A percentile compares a stretch with the other conserved stretches of the same genome.
Evolutionary conservation across 805 yeast species (phyloP).

Genomic region (Cephaloascus fragrans): DNA sequence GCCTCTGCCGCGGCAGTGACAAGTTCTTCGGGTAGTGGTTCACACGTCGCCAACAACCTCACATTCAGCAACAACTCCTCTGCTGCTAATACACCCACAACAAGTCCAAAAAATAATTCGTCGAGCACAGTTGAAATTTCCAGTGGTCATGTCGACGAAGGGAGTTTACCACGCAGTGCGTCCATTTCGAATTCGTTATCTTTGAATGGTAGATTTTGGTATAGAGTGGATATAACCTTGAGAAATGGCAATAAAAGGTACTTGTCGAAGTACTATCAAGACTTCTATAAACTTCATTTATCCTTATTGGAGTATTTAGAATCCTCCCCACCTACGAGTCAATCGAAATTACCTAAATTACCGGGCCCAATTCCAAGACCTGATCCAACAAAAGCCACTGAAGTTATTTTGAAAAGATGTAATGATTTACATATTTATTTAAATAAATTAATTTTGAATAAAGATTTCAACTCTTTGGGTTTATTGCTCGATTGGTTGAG

Average conservation of each 20-base stretch:
- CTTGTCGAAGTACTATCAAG: slow-evolving; percentile 40
- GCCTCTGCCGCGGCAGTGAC: too few species aligned
- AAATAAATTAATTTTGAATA: slow-evolving; percentile 17
- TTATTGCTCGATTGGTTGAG: slow-evolving; percentile 17
- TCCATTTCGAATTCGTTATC: slow-evolving; percentile 28
- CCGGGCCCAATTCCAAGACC: slow-evolving; percentile 40
- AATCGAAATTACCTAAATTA: slow-evolving; percentile 22
- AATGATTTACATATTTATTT: slow-evolving; percentile 30
- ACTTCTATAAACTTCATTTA: slow-evolving; percentile 36
- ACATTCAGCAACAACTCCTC: too few species aligned
- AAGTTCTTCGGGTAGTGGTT: slow-evolving; percentile 14
- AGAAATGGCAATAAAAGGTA: slow-evolving; percentile 24
- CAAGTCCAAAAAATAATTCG: background rate
- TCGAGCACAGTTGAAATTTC: too few species aligned
- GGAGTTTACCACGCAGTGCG: slow-evolving; percentile 21
- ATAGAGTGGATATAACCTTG: slow-evolving; percentile 31
- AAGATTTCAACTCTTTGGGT: slow-evolving; percentile 15
- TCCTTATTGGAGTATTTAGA: slow-evolving; percentile 14
- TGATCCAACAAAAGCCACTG: slow-evolving; percentile 14
- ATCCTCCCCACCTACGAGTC: background rate
- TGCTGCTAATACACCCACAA: background rate
- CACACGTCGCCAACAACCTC: slow-evolving; percentile 14
- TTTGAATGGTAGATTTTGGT: slow-evolving; percentile 39
- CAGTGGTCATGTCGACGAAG: slow-evolving; percentile 11
- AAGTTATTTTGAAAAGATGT: slow-evolving; percentile 24